Conservation (phyloP, 2,329 filamentous ascomycete genomes). For the Colletotrichum cereale region DNA sequence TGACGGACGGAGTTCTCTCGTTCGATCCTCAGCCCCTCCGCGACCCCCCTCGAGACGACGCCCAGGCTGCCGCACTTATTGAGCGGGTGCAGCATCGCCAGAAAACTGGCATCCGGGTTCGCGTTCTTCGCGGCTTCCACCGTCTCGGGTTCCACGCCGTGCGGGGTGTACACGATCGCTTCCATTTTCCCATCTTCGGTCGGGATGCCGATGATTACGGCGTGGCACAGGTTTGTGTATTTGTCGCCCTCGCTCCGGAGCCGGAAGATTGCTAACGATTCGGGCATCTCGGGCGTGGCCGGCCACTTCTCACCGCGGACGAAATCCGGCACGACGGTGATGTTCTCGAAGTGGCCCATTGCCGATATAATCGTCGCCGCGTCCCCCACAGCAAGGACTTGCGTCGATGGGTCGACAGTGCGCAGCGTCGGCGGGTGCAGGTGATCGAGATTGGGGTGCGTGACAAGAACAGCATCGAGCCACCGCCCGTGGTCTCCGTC, state of each 20-base stretch:
- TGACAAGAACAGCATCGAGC: constrained; percentile 29
- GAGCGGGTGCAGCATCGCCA: constrained; percentile 21
- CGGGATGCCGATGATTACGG: not conserved
- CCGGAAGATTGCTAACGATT: constrained; percentile 18
- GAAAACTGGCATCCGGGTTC: not conserved
- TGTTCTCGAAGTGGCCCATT: constrained; percentile 19
- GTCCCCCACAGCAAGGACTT: constrained; percentile 10
- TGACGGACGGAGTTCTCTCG: not conserved
- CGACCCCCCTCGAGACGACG: not conserved
- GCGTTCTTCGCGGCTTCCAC: constrained; percentile 1
- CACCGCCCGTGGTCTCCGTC: not conserved
- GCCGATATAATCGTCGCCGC: not conserved
- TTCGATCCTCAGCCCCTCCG: constrained; percentile 3
- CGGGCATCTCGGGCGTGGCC: constrained; percentile 1
- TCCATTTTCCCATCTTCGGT: not conserved
- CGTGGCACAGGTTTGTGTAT: not conserved
- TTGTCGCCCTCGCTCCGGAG: not conserved
- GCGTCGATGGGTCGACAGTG: not conserved
- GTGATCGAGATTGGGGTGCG: constrained; percentile 28
- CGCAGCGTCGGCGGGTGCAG: constrained; percentile 18
- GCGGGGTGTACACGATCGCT: constrained; percentile 19
- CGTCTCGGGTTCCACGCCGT: constrained; percentile 4
- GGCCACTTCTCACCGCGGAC: constrained; percentile 20
- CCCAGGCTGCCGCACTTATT: constrained; percentile 6
- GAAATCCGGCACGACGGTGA: constrained; percentile 11